A percentile compares a stretch with the other conserved stretches of the same genome.
phyloP scores from a whole-genome alignment of 169 alveolate genomes.

The Theileria annulata region DNA sequence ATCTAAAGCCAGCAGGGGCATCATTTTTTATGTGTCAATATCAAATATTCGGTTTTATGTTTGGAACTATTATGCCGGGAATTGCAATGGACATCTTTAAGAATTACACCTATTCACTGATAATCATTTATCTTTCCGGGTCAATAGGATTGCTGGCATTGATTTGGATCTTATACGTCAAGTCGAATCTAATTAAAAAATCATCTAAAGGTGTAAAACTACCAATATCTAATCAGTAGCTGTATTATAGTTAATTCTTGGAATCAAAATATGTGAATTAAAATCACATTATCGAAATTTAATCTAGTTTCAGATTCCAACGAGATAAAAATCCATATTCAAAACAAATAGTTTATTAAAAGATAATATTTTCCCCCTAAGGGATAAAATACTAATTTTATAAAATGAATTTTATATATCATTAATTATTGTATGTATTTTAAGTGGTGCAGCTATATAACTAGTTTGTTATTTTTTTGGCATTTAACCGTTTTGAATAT shows the following conservation, averaged over 20 bases:
- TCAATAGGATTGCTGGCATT: not conserved
- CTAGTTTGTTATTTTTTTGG: not conserved
- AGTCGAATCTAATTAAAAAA: not conserved
- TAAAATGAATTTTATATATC: not conserved
- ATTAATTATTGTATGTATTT: not conserved
- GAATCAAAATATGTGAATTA: not conserved
- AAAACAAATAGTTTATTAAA: not conserved
- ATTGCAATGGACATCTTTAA: constrained; percentile 36
- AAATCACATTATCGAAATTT: not conserved
- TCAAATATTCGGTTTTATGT: constrained; percentile 59
- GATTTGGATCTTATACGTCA: not conserved
- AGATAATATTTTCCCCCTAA: not conserved
- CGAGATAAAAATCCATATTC: not conserved
- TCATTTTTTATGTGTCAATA: constrained; percentile 58
- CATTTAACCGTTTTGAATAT: too few relatives aligned
- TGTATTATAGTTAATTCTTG: not conserved
- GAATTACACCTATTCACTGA: not conserved
- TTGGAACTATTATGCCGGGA: constrained; percentile 61
- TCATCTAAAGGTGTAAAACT: not conserved
- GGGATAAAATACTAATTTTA: not conserved
- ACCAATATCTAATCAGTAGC: too few relatives aligned
- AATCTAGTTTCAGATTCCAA: not conserved
- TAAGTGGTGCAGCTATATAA: not conserved
- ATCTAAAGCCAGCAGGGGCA: constrained; percentile 55
- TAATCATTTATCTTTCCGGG: constrained; percentile 14